A percentile compares a stretch with the other conserved stretches of the same genome.
These are phyloP conservation scores for Clitoria ternatea DNA, from an alignment of 306 rosid genomes.

Conservation along the genomic window DNA sequence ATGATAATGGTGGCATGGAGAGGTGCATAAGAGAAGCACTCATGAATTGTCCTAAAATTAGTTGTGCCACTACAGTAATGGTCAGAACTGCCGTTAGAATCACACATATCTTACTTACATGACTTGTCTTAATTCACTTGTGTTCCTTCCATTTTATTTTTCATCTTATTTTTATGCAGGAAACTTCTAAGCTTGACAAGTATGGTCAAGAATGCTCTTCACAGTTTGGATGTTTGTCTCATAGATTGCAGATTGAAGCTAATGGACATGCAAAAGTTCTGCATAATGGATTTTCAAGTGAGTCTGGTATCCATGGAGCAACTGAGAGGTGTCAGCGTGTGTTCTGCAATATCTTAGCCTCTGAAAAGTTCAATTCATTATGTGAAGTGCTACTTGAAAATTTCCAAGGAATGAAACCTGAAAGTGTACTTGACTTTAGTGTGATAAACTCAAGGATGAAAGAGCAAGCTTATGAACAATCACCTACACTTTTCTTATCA, in stretches of 20 bases:
- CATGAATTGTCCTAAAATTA: slow-evolving; percentile 21
- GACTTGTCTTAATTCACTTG: slow-evolving; percentile 5
- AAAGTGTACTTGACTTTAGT: slow-evolving; percentile 63
- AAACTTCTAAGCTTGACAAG: slow-evolving; percentile 37
- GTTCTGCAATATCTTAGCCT: slow-evolving; percentile 48
- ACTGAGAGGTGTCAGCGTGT: slow-evolving; percentile 57
- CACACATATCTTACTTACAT: slow-evolving; percentile 13
- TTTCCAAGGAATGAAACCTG: slow-evolving; percentile 70
- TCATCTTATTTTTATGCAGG: slow-evolving; percentile 42
- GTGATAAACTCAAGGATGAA: slow-evolving; percentile 66
- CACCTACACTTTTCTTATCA: slow-evolving; percentile 70
- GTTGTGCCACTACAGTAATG: slow-evolving; percentile 31
- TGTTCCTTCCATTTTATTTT: not conserved
- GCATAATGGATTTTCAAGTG: slow-evolving; percentile 46
- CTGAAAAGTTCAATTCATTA: slow-evolving; percentile 67
- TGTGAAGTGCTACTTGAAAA: slow-evolving; percentile 61
- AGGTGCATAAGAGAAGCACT: slow-evolving; percentile 51
- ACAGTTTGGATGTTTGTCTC: slow-evolving; percentile 26
- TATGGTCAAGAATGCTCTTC: slow-evolving; percentile 36
- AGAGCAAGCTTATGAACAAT: slow-evolving; percentile 62
- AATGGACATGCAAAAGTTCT: slow-evolving; percentile 36
- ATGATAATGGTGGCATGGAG: slow-evolving; percentile 49
- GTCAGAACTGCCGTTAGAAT: slow-evolving; percentile 42
- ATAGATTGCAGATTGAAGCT: slow-evolving; percentile 42
- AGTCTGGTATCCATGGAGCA: slow-evolving; percentile 28